These are phyloP conservation scores for Meyerozyma elateridarum DNA, from an alignment of 1,139 yeast species.

Conservation along the genomic window DNA sequence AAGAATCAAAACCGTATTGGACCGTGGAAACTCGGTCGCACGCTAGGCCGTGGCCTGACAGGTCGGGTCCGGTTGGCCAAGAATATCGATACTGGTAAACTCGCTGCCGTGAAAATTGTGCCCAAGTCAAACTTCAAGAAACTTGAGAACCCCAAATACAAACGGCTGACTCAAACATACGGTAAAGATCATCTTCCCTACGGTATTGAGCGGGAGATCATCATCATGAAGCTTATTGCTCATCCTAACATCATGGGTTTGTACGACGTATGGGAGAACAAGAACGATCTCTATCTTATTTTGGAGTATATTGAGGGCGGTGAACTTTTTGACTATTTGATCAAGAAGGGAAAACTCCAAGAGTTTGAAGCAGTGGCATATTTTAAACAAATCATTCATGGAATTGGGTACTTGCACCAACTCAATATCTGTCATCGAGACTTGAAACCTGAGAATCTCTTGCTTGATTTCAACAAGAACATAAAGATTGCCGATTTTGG, in stretches of 20 bases:
- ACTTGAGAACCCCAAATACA: slow-evolving; percentile 50
- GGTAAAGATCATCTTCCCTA: slow-evolving; percentile 69
- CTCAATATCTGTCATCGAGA: slow-evolving; percentile 95
- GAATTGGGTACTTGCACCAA: slow-evolving; percentile 90
- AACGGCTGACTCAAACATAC: slow-evolving; percentile 28
- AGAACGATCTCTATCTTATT: slow-evolving; percentile 84
- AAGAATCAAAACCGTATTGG: slow-evolving; percentile 76
- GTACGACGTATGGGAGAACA: slow-evolving; percentile 98
- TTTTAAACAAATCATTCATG: slow-evolving; percentile 87
- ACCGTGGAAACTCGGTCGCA: slow-evolving; percentile 94
- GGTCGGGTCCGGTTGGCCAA: slow-evolving; percentile 93
- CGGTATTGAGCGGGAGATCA: slow-evolving; percentile 95
- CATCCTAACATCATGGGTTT: slow-evolving; percentile 95
- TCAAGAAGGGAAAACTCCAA: slow-evolving; percentile 80
- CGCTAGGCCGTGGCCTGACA: slow-evolving; percentile 92
- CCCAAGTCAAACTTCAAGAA: slow-evolving; percentile 68
- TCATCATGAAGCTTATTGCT: slow-evolving; percentile 83
- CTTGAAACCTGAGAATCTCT: slow-evolving; percentile 88
- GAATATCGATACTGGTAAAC: slow-evolving; percentile 75
- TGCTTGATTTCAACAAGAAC: slow-evolving; percentile 79
- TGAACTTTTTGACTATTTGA: slow-evolving; percentile 86
- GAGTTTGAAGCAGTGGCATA: slow-evolving; percentile 88
- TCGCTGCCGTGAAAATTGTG: slow-evolving; percentile 95
- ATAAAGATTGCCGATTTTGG: slow-evolving; percentile 98
- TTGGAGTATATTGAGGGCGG: slow-evolving; percentile 98